Conservation (phyloP, 805 yeast genomes). For the Kodamaea leandrae region DNA sequence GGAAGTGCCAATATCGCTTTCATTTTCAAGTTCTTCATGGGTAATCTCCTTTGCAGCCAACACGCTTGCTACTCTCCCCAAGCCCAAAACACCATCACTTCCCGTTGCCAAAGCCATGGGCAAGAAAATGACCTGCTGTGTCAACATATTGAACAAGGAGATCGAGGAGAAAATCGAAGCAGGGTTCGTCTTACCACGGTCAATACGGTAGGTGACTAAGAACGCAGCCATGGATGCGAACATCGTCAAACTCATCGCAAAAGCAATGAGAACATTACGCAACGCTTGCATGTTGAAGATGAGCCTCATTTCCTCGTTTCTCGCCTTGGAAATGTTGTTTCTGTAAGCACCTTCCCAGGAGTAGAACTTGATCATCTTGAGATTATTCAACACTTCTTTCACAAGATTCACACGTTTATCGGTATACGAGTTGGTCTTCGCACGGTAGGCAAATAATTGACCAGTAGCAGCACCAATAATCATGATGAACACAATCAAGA, state of each 20-base stretch:
- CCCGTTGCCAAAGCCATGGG: conserved; percentile 70
- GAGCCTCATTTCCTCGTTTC: conserved; percentile 59
- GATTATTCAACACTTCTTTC: conserved; percentile 72
- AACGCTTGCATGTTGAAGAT: conserved; percentile 63
- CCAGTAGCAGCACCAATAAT: conserved; percentile 48
- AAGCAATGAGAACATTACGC: conserved; percentile 60
- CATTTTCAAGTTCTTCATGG: conserved; percentile 37
- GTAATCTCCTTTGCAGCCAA: conserved; percentile 42
- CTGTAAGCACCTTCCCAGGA: conserved; percentile 88
- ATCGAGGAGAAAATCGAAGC: conserved; percentile 70
- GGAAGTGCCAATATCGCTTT: conserved; percentile 53
- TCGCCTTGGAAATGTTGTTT: conserved; percentile 49
- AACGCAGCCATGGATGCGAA: conserved; percentile 64
- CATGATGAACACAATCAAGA: conserved; percentile 28
- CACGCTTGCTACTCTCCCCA: conserved; percentile 54
- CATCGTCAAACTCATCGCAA: conserved; percentile 66
- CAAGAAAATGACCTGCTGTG: conserved; percentile 61
- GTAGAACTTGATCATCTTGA: conserved; percentile 81
- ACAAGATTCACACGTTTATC: conserved; percentile 74
- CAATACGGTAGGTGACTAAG: conserved; percentile 37
- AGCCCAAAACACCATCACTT: conserved; percentile 64
- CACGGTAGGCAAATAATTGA: conserved; percentile 45
- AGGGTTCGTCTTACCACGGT: conserved; percentile 40
- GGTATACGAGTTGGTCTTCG: conserved; percentile 57
- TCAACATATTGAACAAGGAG: conserved; percentile 60